phyloP scores from a whole-genome alignment of 2,329 filamentous ascomycete species.

The Pseudopyricularia cyperi region DNA sequence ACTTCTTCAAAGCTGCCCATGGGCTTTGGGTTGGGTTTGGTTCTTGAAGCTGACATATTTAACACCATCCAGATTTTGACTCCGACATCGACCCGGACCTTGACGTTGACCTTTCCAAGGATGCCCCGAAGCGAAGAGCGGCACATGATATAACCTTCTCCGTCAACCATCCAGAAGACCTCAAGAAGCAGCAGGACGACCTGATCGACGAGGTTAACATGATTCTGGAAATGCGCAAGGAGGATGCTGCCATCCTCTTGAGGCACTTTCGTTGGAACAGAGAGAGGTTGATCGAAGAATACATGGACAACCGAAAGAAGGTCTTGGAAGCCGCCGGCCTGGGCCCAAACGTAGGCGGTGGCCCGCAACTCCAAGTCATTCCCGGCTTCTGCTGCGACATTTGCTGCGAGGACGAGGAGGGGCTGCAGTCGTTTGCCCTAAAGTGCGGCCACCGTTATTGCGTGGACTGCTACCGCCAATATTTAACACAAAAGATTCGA shows the following conservation, averaged over 20 bases:
- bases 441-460: constrained; percentile 93
- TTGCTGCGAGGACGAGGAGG: constrained; percentile 78
- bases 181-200: constrained; percentile 71
- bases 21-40: neutral
- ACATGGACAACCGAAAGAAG: constrained; percentile 78
- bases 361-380: constrained; percentile 57
- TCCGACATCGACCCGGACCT: constrained; percentile 40
- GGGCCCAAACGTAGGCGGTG: constrained; percentile 45
- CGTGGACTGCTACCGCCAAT: constrained; percentile 82
- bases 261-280: constrained; percentile 93
- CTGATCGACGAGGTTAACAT: constrained; percentile 84
- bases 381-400: constrained; percentile 85
- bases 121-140: constrained; percentile 58
- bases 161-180: constrained; percentile 67
- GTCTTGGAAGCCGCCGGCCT: constrained; percentile 78
- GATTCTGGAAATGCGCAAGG: constrained; percentile 78
- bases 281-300: constrained; percentile 84
- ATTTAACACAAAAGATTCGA: constrained; percentile 82
- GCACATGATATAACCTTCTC: constrained; percentile 77
- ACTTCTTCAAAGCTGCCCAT: neutral
- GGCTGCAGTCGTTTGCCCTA: constrained; percentile 77
- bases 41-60: neutral
- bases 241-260: constrained; percentile 81
- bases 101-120: constrained; percentile 40
- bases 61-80: constrained; percentile 22